Conservation (phyloP, 2,329 filamentous ascomycete species). For the Rutstroemia sp. region DNA sequence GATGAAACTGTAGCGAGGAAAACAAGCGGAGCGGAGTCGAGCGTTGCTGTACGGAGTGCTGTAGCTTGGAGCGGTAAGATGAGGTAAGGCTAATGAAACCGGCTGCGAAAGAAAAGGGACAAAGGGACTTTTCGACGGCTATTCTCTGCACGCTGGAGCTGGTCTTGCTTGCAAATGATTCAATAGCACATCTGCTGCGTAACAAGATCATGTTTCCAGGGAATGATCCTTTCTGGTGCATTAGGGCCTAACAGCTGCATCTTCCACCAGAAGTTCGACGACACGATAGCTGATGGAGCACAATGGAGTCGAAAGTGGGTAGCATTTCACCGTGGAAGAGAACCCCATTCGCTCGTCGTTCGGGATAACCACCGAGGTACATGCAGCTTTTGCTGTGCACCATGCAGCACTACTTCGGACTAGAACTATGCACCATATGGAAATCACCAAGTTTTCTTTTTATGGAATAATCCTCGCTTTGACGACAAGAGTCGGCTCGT, state of each 20-base stretch:
- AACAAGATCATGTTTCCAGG: conserved; percentile 2
- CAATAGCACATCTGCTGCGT: neutral
- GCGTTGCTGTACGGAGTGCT: neutral
- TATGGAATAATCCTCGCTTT: neutral
- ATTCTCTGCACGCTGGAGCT: neutral
- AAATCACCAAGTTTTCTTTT: neutral
- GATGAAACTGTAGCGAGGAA: neutral
- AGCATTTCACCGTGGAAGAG: neutral
- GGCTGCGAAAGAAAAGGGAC: neutral
- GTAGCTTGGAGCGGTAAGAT: neutral
- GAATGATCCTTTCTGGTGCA: neutral
- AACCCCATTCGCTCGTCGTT: neutral
- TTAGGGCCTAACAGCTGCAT: neutral
- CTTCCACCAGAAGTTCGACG: conserved; percentile 8
- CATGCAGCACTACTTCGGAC: neutral
- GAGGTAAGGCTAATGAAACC: neutral
- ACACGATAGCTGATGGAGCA: conserved; percentile 2
- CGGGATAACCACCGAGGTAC: no score
- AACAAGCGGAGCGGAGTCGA: neutral
- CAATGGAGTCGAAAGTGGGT: neutral
- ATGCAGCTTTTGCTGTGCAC: neutral
- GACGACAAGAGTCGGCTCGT: no score
- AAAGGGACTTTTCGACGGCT: neutral
- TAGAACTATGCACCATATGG: neutral
- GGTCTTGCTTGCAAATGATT: neutral